Evolutionary conservation across 2,329 filamentous ascomycete species (phyloP).

Genomic region (Pseudocercospora vitis): DNA sequence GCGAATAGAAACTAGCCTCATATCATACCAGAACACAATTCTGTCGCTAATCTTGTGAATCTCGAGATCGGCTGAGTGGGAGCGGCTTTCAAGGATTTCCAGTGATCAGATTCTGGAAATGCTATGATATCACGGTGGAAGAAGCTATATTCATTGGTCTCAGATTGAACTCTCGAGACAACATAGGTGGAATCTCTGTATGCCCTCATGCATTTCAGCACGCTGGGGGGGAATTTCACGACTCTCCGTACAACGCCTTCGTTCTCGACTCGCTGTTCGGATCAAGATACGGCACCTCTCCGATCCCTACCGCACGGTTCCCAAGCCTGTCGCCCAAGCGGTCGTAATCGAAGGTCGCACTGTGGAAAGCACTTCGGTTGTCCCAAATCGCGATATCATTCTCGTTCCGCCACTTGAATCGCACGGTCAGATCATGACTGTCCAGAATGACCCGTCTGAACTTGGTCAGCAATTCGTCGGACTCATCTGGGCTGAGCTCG

Average conservation of each 20-base stretch:
- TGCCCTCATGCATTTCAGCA: neutral
- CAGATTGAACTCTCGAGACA: too few relatives aligned
- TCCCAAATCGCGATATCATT: slow-evolving; percentile 44
- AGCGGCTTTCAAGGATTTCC: too few relatives aligned
- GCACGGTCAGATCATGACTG: slow-evolving; percentile 54
- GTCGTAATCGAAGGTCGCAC: slow-evolving; percentile 64
- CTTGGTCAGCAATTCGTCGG: slow-evolving; percentile 28
- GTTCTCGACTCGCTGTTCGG: slow-evolving; percentile 49
- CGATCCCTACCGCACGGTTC: slow-evolving; percentile 57
- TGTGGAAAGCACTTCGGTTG: slow-evolving; percentile 48
- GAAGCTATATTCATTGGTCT: too few relatives aligned
- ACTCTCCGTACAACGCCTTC: slow-evolving; percentile 15
- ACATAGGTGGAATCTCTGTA: too few relatives aligned
- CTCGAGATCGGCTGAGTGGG: too few relatives aligned
- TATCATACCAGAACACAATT: too few relatives aligned
- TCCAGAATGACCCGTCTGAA: slow-evolving; percentile 42
- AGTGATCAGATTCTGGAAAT: too few relatives aligned
- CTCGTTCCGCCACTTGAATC: slow-evolving; percentile 51
- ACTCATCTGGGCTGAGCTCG: slow-evolving; percentile 44
- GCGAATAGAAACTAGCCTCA: too few relatives aligned
- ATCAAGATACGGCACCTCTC: slow-evolving; percentile 57
- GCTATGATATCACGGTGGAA: too few relatives aligned
- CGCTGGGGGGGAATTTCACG: neutral
- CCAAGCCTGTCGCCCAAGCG: slow-evolving; percentile 53
- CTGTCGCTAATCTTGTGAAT: too few relatives aligned